Evolutionary conservation across 1,284 basidiomycete species (phyloP).

Genomic region (Boletus calvinii): DNA sequence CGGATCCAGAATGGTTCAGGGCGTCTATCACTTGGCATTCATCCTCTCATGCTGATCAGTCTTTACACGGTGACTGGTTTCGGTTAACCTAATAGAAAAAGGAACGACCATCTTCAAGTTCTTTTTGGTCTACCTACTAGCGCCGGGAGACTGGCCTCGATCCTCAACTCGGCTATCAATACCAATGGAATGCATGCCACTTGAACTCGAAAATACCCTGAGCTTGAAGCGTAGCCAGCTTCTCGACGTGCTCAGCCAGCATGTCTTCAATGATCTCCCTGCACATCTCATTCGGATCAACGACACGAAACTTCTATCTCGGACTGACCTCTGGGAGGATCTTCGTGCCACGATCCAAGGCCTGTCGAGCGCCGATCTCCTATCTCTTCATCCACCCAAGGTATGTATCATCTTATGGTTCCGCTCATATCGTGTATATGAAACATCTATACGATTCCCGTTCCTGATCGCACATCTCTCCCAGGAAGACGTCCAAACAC

Average conservation of each 20-base stretch:
- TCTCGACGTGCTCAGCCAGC: slow-evolving; percentile 13
- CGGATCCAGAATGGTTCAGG: too few species aligned
- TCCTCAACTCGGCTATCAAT: neutral
- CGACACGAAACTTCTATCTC: slow-evolving; percentile 18
- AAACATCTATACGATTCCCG: neutral
- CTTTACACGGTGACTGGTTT: neutral
- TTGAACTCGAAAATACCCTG: neutral
- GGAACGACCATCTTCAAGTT: neutral
- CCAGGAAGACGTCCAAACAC: slow-evolving; percentile 7
- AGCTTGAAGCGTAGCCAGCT: slow-evolving; percentile 11
- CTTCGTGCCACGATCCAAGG: slow-evolving; percentile 2
- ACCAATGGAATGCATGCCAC: neutral
- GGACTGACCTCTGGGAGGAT: slow-evolving; percentile 14
- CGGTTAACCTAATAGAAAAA: too few species aligned
- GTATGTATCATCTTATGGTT: neutral
- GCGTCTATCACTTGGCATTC: too few species aligned
- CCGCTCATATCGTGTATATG: neutral
- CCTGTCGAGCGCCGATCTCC: neutral
- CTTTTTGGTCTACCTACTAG: too few species aligned
- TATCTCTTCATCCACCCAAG: slow-evolving; percentile 7
- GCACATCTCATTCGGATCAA: slow-evolving; percentile 13
- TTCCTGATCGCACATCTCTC: neutral
- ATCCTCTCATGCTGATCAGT: neutral
- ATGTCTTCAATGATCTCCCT: slow-evolving; percentile 21
- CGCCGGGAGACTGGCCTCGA: too few species aligned